Evolutionary conservation across 2,329 filamentous ascomycete genomes (phyloP), one percentile per base, ranked within the genome.

Genomic region (Cladosporium sp.): DNA sequence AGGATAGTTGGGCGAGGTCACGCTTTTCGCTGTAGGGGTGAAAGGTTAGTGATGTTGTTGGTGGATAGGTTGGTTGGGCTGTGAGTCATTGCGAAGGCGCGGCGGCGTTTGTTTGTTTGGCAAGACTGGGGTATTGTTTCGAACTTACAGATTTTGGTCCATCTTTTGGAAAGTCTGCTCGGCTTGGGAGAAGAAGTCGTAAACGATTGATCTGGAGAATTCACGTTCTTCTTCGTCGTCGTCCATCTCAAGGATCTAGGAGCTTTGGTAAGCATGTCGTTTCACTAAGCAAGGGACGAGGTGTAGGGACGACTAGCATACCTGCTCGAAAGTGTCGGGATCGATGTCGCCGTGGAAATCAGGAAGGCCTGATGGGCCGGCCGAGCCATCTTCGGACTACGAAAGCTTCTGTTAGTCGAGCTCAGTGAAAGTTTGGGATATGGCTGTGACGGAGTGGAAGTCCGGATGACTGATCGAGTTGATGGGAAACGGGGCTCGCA

Each of bases 121-220:
- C n/a, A n/a, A 9, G 28, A 30, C 30, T 34, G 30, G 30, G 30
- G 30, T 9, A 3, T 5, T 34, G 14, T 37, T 30, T 20, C 30
- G 8, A 25, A 51, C 90, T 84, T 83, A 97, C 94, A 97, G 76
- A 54, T 85, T 86, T 20, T 76, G 73, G 70, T 97, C 86, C 88
- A 99, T 97, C 67, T 92, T 85, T 17, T 77, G 76, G 74, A 97
- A 97, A 0, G 93, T 97, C 66, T 84, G 82, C 66, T 92, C 84
- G 38, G 92, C 93, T 77, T 99, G 94, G 17, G 91, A 87, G 67
- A 97, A 96, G 79, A 96, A 99, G 62, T 91, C 90, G 71, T 86
- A 88, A 51, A 97, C 92, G 65, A 99, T 92, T 61, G 88, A 88
- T 68, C 82, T 84, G 77, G 89, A 95, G 80, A 97, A 97, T 51